Conservation (phyloP, 495 filamentous ascomycete species). For the Evernia prunastri region DNA sequence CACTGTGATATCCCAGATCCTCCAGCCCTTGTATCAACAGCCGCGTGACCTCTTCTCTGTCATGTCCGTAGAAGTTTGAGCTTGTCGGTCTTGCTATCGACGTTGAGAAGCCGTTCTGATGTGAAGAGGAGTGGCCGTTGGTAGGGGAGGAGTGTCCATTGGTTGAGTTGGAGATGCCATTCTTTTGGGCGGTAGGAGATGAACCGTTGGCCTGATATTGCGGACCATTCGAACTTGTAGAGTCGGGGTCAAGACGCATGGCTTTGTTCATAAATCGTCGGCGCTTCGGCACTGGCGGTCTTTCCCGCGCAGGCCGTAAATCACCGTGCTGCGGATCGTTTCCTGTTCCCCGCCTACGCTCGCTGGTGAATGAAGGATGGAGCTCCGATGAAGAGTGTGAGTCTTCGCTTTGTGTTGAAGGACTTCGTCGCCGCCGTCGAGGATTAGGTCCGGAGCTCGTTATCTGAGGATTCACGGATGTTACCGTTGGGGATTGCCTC, state of each 20-base stretch:
- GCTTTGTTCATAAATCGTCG: conserved; percentile 49
- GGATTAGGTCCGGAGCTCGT: conserved; percentile 9
- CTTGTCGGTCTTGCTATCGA: conserved; percentile 31
- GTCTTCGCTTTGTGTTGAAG: conserved; percentile 18
- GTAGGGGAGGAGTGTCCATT: conserved; percentile 45
- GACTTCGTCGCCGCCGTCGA: conserved; percentile 25
- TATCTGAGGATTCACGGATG: background rate
- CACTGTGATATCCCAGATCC: conserved; percentile 76
- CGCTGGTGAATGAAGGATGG: background rate
- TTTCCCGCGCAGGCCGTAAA: conserved; percentile 8
- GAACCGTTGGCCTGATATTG: conserved; percentile 46
- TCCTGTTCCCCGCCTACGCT: background rate
- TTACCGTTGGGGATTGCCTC: background rate
- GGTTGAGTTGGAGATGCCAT: conserved; percentile 35
- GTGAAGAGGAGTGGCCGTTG: conserved; percentile 36
- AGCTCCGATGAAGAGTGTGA: background rate
- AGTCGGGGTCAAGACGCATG: conserved; percentile 53
- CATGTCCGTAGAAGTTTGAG: conserved; percentile 64
- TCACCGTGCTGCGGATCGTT: conserved; percentile 6
- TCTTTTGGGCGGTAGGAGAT: conserved; percentile 35
- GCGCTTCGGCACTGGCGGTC: conserved; percentile 49
- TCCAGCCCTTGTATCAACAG: conserved; percentile 85
- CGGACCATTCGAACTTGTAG: conserved; percentile 43
- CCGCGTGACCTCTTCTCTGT: conserved; percentile 87
- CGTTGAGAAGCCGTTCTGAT: conserved; percentile 43